Percentiles rank a stretch among this genome's conserved stretches.
phyloP scores from a whole-genome alignment of 2,329 filamentous ascomycete species.

The Sporothrix sp. region DNA sequence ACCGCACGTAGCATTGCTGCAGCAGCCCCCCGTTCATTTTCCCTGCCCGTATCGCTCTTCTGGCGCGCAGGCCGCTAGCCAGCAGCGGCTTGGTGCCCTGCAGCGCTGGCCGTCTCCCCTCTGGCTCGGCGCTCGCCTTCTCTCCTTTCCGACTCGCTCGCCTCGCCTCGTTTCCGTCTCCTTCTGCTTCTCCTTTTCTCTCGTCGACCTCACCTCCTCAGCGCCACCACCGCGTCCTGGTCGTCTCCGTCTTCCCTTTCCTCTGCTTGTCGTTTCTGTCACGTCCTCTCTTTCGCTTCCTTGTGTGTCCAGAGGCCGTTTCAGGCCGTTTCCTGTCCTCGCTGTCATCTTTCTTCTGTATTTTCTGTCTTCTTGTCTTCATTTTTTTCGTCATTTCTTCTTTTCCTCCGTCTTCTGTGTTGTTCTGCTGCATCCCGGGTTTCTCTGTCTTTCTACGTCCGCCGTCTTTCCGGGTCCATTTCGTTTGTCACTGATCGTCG shows the following conservation, averaged over 20 bases:
- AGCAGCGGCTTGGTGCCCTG: no score
- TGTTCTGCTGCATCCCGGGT: not conserved
- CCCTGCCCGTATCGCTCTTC: not conserved
- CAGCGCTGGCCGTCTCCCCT: no score
- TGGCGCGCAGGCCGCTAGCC: not conserved
- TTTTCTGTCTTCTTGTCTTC: not conserved
- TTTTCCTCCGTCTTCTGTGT: not conserved
- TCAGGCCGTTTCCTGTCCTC: not conserved
- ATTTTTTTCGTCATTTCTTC: not conserved
- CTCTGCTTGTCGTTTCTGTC: conserved; percentile 8
- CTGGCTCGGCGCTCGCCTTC: not conserved
- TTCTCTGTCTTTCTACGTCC: no score
- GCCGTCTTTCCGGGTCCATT: not conserved
- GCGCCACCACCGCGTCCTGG: not conserved
- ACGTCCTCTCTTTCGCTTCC: not conserved
- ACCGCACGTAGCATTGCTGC: conserved; percentile 1
- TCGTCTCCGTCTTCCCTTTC: conserved; percentile 2
- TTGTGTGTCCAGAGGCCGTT: not conserved
- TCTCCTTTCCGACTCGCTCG: conserved; percentile 20
- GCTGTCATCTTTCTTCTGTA: no score
- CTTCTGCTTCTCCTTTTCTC: conserved; percentile 16
- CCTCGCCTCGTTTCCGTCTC: conserved; percentile 12
- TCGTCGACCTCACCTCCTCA: conserved; percentile 10
- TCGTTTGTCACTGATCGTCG: no score
- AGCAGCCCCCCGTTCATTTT: not conserved